phyloP scores from a whole-genome alignment of 2,329 filamentous ascomycete genomes.

The Lasiodiplodia hormozganensis region DNA sequence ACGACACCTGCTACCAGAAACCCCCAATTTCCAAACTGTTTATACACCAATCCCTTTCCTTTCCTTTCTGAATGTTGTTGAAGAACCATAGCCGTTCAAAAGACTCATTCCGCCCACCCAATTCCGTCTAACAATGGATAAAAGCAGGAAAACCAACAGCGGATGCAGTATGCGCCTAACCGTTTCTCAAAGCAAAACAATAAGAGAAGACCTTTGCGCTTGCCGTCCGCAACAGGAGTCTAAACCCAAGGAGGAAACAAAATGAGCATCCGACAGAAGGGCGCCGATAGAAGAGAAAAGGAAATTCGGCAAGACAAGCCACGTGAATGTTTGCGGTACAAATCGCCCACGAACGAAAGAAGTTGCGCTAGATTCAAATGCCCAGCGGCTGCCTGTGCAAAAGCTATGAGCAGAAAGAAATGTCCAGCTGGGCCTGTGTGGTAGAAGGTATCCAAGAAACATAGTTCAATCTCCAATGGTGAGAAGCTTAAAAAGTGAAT shows the following conservation, averaged over 20 bases:
- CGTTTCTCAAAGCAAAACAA: not conserved
- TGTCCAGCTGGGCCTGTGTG: slow-evolving; percentile 16
- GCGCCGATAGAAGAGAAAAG: not conserved
- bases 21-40: not conserved
- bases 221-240: not conserved
- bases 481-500: not conserved
- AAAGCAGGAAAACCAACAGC: not conserved
- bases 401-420: not conserved
- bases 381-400: slow-evolving; percentile 9
- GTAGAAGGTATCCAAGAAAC: not conserved
- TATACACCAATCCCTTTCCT: not conserved
- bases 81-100: not conserved
- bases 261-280: not conserved
- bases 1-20: not conserved
- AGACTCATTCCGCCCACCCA: not conserved
- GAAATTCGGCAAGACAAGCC: slow-evolving; percentile 9
- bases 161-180: slow-evolving; percentile 1
- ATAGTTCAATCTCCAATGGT: not conserved
- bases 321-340: not conserved
- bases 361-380: slow-evolving; percentile 5
- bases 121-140: slow-evolving; percentile 11
- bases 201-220: not conserved
- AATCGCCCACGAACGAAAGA: slow-evolving; percentile 14
- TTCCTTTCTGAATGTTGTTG: not conserved
- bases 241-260: not conserved